Base-by-base conservation (phyloP, 306 rosid genomes). In the Ceratonia siliqua region DNA sequence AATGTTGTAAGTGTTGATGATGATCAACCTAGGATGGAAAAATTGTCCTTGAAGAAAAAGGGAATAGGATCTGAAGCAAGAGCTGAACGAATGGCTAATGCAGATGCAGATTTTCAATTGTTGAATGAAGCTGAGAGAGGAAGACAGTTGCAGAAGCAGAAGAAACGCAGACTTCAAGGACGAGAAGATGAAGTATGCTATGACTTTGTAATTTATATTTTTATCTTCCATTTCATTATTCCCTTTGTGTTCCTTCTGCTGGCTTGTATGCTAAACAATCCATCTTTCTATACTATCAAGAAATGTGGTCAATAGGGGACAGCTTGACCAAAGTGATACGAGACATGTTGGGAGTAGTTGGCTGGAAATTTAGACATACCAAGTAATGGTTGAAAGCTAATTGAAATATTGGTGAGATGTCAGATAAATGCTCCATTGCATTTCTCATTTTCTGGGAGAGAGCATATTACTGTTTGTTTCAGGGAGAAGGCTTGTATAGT, bases 21-120 rank as follows among this genome's bases (percentile, higher is more conserved):
- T 46, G 96, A 90, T 75, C 86, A 82, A 81, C 87, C 87, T 73
- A 88, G 59, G 83, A 54, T 79, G 43, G 98, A 89, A 55, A 92
- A 90, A 35, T 49, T 92, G 74, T 84, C 96, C 62, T 22, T 92
- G 82, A 90, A 90, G 91, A 92, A 82, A 76, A 90, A 85, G 71
- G 98, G 96, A 49, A 76, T 88, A 54, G 98, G 98, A 78, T 88
- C 98, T 36, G 96, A 92, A 79, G 98, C 87, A 71, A 90, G 86
- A 82, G 89, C 95, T 28, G 95, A 87, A 62, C 86, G 89, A 82
- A 80, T 90, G 75, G 93, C 90, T 52, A 94, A 79, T 85, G 90
- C 95, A 50, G 89, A 90, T 81, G 70, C 77, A 27, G 99, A 94
- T 90, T 70, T 91, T 15, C 96, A 94, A 74, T 85, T 91, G 77